phyloP scores from a whole-genome alignment of 768 basidiomycete genomes.

The Gelatoporia subvermispora region DNA sequence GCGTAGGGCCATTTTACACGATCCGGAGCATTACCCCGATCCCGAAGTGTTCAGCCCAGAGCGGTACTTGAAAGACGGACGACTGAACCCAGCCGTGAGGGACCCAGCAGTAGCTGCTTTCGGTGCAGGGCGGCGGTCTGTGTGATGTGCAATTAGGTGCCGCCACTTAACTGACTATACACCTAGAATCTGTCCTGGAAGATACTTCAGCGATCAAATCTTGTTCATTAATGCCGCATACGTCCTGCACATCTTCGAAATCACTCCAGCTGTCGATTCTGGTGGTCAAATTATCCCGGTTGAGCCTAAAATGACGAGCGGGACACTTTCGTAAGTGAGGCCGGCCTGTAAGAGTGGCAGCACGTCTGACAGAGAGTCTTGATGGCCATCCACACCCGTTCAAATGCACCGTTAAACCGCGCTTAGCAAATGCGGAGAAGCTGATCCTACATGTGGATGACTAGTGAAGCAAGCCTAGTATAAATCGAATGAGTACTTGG shows the following conservation, averaged over 20 bases:
- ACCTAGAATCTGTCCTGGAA: conserved; percentile 15
- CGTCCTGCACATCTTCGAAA: conserved; percentile 14
- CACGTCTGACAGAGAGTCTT: background rate
- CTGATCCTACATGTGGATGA: no score
- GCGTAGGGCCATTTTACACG: conserved; percentile 21
- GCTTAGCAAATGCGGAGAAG: conserved; percentile 6
- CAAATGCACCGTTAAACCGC: conserved; percentile 12
- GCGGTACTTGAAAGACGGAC: conserved; percentile 12
- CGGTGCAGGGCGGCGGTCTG: conserved; percentile 21
- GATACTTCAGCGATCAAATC: conserved; percentile 7
- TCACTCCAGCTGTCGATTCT: conserved; percentile 6
- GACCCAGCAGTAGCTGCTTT: conserved; percentile 15
- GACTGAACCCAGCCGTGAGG: conserved; percentile 10
- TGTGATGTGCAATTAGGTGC: background rate
- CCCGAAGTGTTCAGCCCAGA: conserved; percentile 21
- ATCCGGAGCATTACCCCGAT: conserved; percentile 20
- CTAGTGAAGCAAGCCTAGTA: no score
- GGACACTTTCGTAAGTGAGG: conserved; percentile 7
- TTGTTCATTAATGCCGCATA: conserved; percentile 14
- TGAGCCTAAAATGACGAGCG: conserved; percentile 11
- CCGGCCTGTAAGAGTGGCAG: no score
- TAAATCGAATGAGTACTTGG: no score
- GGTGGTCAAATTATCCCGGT: conserved; percentile 8
- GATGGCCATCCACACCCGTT: conserved; percentile 12
- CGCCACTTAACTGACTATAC: no score